Conservation (phyloP, 345 rosid genomes). For the Populus simonii region DNA sequence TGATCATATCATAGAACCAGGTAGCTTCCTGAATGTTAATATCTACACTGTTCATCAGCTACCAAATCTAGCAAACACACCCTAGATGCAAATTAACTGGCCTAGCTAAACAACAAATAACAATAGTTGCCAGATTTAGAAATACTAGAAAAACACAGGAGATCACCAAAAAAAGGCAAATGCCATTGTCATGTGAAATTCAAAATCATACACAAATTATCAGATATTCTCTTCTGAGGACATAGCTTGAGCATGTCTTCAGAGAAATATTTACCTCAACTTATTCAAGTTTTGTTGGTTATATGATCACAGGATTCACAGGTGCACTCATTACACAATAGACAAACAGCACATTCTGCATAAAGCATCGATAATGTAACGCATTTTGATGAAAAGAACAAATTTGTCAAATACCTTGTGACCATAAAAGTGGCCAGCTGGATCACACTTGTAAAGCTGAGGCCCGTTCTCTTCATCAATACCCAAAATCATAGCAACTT, state of each 20-base stretch:
- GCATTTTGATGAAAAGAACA: neutral
- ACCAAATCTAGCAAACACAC: neutral
- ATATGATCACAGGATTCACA: neutral
- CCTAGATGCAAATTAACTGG: neutral
- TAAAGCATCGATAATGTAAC: neutral
- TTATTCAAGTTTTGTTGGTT: neutral
- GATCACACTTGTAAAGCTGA: constrained; percentile 91
- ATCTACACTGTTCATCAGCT: neutral
- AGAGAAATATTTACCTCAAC: neutral
- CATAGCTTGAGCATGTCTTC: neutral
- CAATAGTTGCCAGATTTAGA: neutral
- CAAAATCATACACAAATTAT: neutral
- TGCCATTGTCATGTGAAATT: neutral
- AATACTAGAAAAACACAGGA: neutral
- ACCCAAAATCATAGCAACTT: constrained; percentile 97
- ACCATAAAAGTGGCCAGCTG: constrained; percentile 97
- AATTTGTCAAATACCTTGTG: constrained; percentile 67
- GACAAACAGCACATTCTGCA: neutral
- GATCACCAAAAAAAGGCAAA: neutral
- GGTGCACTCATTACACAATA: neutral
- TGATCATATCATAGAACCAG: neutral
- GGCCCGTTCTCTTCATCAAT: constrained; percentile 97
- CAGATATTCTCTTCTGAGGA: neutral
- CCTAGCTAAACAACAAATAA: neutral
- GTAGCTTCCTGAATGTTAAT: neutral